These are phyloP conservation scores for Neonectria neomacrospora DNA, from an alignment of 2,329 filamentous ascomycete genomes.

Conservation along the genomic window DNA sequence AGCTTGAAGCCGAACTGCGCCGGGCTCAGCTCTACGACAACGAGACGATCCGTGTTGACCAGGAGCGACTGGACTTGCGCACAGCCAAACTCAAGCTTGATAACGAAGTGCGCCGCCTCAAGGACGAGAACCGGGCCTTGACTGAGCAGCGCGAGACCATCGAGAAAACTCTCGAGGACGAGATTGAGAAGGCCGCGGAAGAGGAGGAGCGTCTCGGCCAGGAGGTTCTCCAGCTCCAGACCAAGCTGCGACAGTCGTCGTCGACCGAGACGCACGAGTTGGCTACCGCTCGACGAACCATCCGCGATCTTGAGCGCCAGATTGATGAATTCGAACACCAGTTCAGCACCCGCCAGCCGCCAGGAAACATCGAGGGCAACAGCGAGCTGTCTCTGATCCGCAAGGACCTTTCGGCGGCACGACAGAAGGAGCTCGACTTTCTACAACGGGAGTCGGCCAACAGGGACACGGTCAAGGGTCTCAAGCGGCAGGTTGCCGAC, in stretches of 20 bases:
- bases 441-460: conserved; percentile 73
- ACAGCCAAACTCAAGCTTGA: conserved; percentile 76
- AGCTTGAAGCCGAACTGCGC: conserved; percentile 70
- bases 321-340: conserved; percentile 65
- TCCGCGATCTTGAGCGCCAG: conserved; percentile 72
- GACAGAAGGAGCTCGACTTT: conserved; percentile 73
- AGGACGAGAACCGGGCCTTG: conserved; percentile 70
- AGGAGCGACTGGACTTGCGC: conserved; percentile 75
- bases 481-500: conserved; percentile 73
- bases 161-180: conserved; percentile 72
- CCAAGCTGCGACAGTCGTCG: conserved; percentile 56
- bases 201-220: conserved; percentile 72
- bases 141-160: conserved; percentile 66
- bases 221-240: conserved; percentile 64
- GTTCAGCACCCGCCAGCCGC: conserved; percentile 49
- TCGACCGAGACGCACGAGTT: conserved; percentile 64
- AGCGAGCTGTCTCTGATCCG: conserved; percentile 70
- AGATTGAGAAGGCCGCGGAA: conserved; percentile 72
- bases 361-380: conserved; percentile 55
- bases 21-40: conserved; percentile 65
- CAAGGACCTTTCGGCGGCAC: conserved; percentile 70
- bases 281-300: conserved; percentile 69
- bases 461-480: conserved; percentile 69
- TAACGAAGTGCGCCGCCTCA: conserved; percentile 71
- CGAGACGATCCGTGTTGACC: conserved; percentile 70